phyloP scores from a whole-genome alignment of 2,329 filamentous ascomycete genomes.

The Leptographium lundbergii region DNA sequence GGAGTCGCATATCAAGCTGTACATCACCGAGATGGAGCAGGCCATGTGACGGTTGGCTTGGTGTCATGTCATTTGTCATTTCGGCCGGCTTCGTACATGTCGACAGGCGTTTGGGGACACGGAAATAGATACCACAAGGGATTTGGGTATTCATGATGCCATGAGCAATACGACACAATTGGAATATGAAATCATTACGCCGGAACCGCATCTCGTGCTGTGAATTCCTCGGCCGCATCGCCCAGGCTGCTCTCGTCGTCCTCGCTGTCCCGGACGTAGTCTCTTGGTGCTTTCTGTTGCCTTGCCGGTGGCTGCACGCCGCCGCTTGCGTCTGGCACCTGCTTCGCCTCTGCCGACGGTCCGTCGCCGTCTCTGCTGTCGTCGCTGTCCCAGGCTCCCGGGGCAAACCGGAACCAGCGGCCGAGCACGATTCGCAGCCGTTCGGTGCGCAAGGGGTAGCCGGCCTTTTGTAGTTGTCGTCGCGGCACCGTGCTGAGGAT shows the following conservation, averaged over 20 bases:
- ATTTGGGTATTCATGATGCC: background rate
- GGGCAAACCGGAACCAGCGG: conserved; percentile 51
- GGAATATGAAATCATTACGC: background rate
- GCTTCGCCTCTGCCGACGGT: no score
- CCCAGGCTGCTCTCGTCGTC: conserved; percentile 4
- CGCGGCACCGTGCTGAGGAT: conserved; percentile 28
- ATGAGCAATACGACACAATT: background rate
- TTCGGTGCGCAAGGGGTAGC: conserved; percentile 5
- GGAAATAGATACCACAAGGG: conserved; percentile 20
- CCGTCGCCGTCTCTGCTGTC: background rate
- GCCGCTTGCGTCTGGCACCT: background rate
- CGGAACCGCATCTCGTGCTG: background rate
- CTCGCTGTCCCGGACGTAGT: conserved; percentile 10
- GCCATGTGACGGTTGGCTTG: conserved; percentile 36
- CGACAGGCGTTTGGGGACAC: conserved; percentile 1
- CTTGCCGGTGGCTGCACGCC: background rate
- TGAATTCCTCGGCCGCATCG: background rate
- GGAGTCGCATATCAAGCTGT: conserved; percentile 92
- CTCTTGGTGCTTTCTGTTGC: background rate
- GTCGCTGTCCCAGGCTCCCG: background rate
- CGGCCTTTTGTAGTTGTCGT: conserved; percentile 9
- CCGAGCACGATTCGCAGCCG: conserved; percentile 40
- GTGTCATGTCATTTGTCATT: conserved; percentile 13
- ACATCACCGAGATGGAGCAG: conserved; percentile 99
- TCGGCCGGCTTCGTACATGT: conserved; percentile 8